Conservation (phyloP, 2,329 filamentous ascomycete genomes). For the Ascochyta rabiei region DNA sequence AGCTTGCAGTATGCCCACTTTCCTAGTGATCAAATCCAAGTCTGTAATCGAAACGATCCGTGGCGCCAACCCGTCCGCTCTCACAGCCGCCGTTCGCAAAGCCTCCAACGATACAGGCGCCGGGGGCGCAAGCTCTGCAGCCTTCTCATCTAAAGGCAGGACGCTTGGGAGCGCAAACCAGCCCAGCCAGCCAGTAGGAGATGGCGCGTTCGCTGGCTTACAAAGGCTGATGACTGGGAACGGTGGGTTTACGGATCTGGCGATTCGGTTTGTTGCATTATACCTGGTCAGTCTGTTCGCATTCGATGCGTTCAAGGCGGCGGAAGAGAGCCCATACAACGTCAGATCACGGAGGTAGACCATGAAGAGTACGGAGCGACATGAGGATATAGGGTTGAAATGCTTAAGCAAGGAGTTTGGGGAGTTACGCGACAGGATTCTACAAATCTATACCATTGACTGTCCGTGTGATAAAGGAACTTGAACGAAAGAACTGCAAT, state of each 20-base stretch:
- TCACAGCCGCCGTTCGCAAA: conserved; percentile 54
- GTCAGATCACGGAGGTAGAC: conserved; percentile 38
- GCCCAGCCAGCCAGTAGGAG: conserved; percentile 32
- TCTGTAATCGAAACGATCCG: conserved; percentile 55
- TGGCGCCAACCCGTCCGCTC: conserved; percentile 56
- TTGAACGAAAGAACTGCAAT: too few species aligned
- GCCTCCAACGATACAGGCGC: conserved; percentile 49
- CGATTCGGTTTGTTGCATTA: conserved; percentile 54
- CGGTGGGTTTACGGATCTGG: conserved; percentile 47
- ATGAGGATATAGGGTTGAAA: too few species aligned
- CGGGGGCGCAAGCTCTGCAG: conserved; percentile 40
- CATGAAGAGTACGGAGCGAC: neutral
- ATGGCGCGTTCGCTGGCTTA: conserved; percentile 33
- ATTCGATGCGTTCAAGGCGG: conserved; percentile 52
- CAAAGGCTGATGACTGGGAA: conserved; percentile 37
- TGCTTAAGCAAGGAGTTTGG: too few species aligned
- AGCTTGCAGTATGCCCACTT: conserved; percentile 53
- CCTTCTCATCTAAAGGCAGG: conserved; percentile 52
- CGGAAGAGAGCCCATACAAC: conserved; percentile 53
- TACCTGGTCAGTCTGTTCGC: conserved; percentile 55
- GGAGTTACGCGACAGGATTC: too few species aligned
- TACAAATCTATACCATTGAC: too few species aligned
- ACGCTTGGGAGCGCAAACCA: conserved; percentile 47
- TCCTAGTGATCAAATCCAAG: conserved; percentile 54
- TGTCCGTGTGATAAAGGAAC: too few species aligned